Evolutionary conservation across 495 filamentous ascomycete species (phyloP), one percentile per base, ranked within the genome.

Genomic region (Thermochaetoides thermophila): DNA sequence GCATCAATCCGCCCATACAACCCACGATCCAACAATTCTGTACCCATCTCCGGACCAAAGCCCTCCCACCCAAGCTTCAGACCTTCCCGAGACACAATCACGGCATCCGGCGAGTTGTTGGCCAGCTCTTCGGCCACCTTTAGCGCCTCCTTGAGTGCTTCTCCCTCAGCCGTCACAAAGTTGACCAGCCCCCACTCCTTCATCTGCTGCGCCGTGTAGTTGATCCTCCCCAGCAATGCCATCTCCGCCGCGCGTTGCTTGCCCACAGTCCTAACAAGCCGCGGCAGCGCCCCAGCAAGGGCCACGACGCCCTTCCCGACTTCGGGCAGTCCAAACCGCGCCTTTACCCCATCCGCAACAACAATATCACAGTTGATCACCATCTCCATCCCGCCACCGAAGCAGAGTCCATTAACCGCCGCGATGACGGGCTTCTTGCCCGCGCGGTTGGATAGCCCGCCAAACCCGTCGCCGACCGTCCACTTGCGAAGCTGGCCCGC

Each of bases 361-460:
- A 84, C 69, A n/a, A 87, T 48, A 54, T 91, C 83, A 47, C 59
- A 64, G 42, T 86, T 86, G 3, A 78, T 55, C 6, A 70, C 60
- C 55, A 84, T 81, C 54, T 91, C 83, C 46, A 76, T 73, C 6
- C 83, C 83, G 6, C 78, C 83, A 20, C 83, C 83, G 21, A 78
- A 60, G 20, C 74, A 75, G 14, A 81, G 58, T 5, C 83, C 82
- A 46, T 85, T 82, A 11, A 89, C 76, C 4, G 82, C 83, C 4
- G 79, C 76, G 40, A 91, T 74, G 15, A 91, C 61, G 3, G 83
- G 83, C 42, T 79, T 78, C 50, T 70, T 73, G 17, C 66, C 70
- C 5, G 41, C 40, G 10, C 64, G 48, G 35, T 66, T 60, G 30
- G 60, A 66, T 11, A 69, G 46, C 2, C 65, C 64, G 21, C 56